phyloP scores from a whole-genome alignment of 345 rosid species.

The Hypericum androsaemum region DNA sequence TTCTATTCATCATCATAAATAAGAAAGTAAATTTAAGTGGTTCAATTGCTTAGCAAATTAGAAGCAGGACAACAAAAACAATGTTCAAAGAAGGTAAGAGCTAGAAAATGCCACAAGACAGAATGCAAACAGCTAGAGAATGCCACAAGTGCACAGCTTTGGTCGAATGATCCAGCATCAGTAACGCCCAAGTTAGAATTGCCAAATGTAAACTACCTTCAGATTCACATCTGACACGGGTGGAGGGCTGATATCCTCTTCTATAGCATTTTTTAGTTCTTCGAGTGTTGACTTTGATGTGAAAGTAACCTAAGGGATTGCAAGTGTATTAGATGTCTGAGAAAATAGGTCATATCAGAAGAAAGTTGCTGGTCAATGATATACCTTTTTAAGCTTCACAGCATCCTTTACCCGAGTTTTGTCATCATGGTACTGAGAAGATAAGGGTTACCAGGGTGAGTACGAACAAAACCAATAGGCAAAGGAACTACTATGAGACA shows the following conservation, averaged over 20 bases:
- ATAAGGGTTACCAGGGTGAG: not conserved
- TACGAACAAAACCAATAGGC: not conserved
- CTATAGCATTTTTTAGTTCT: conserved; percentile 58
- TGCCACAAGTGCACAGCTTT: too few species aligned
- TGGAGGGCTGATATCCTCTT: conserved; percentile 37
- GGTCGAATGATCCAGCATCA: too few species aligned
- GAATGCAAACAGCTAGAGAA: too few species aligned
- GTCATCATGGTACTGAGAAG: conserved; percentile 68
- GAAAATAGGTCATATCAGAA: conserved; percentile 9
- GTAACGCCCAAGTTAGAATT: too few species aligned
- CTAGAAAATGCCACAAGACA: too few species aligned
- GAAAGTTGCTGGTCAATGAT: not conserved
- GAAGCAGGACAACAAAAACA: too few species aligned
- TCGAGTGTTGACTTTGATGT: conserved; percentile 58
- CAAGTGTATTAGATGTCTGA: conserved; percentile 18
- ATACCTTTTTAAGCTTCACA: conserved; percentile 68
- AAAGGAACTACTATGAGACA: too few species aligned
- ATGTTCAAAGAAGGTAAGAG: too few species aligned
- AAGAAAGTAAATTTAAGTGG: too few species aligned
- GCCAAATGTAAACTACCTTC: conserved; percentile 28
- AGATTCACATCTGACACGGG: conserved; percentile 53
- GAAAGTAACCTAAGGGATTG: conserved; percentile 41
- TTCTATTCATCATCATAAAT: too few species aligned
- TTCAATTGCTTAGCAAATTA: too few species aligned
- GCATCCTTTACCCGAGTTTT: conserved; percentile 64